Conservation (phyloP, 1,284 basidiomycete species). For the Trametes polyzona region DNA sequence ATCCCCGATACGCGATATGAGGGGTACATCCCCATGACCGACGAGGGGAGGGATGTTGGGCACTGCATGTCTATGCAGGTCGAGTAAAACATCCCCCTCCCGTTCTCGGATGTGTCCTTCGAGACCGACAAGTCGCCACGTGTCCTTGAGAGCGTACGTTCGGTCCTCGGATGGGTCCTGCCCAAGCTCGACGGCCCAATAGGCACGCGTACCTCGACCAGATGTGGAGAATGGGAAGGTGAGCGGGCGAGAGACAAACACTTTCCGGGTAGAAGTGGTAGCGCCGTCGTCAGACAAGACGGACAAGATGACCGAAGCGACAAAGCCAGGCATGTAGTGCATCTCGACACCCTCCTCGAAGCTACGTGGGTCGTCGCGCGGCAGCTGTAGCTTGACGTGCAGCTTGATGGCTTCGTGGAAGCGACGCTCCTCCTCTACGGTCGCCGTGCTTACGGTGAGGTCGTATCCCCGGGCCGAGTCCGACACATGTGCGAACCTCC, state of each 20-base stretch:
- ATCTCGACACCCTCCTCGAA: background rate
- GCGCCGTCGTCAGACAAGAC: background rate
- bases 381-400: conserved; percentile 1
- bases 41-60: conserved; percentile 3
- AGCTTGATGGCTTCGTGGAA: background rate
- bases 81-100: conserved; percentile 11
- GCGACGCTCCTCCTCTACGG: background rate
- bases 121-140: conserved; percentile 9
- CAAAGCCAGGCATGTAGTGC: background rate
- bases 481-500: conserved; percentile 13
- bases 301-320: background rate
- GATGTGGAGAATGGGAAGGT: background rate
- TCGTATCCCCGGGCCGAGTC: conserved; percentile 16
- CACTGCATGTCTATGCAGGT: background rate
- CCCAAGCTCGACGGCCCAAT: conserved; percentile 14
- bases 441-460: background rate
- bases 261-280: background rate
- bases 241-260: conserved; percentile 11
- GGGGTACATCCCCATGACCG: background rate
- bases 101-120: background rate
- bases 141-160: conserved; percentile 15
- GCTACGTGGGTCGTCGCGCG: background rate
- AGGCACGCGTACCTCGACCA: conserved; percentile 15
- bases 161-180: background rate
- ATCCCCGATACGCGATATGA: background rate